Conservation (phyloP, 768 basidiomycete genomes). For the Cystobasidium onofrii region DNA sequence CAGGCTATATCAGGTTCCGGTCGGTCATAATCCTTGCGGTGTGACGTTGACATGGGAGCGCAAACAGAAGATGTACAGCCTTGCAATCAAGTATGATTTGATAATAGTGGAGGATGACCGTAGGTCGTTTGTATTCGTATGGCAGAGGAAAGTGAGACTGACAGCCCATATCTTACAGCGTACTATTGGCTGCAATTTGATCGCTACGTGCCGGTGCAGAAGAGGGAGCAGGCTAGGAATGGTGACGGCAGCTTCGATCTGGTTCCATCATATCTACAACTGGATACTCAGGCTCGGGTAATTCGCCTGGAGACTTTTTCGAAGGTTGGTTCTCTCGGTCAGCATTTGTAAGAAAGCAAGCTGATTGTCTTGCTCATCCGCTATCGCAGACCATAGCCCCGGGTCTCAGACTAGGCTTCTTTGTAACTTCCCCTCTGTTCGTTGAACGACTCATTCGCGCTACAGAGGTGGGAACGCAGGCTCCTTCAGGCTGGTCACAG, state of each 20-base stretch:
- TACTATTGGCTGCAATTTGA: constrained; percentile 43
- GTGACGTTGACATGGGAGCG: constrained; percentile 57
- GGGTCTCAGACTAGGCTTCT: constrained; percentile 69
- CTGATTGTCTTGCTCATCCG: neutral
- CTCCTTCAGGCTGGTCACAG: constrained; percentile 64
- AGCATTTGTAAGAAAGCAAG: no score
- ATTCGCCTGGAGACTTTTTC: constrained; percentile 72
- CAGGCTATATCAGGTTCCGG: constrained; percentile 31
- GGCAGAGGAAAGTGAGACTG: neutral
- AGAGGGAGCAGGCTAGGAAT: neutral
- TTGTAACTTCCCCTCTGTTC: constrained; percentile 65
- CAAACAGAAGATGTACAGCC: constrained; percentile 69
- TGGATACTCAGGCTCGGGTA: constrained; percentile 72
- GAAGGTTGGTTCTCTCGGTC: constrained; percentile 47
- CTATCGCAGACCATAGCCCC: constrained; percentile 52
- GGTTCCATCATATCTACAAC: constrained; percentile 47
- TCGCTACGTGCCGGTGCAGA: neutral
- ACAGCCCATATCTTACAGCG: neutral
- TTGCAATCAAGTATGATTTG: constrained; percentile 65
- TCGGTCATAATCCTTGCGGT: constrained; percentile 76
- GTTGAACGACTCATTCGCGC: constrained; percentile 65
- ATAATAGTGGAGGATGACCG: constrained; percentile 49
- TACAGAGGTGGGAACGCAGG: constrained; percentile 62
- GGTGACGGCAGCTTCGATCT: constrained; percentile 22
- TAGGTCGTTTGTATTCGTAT: neutral